These are phyloP conservation scores for Dictyostelium intermedium DNA, from an alignment of 78 protist genomes.

Conservation along the genomic window DNA sequence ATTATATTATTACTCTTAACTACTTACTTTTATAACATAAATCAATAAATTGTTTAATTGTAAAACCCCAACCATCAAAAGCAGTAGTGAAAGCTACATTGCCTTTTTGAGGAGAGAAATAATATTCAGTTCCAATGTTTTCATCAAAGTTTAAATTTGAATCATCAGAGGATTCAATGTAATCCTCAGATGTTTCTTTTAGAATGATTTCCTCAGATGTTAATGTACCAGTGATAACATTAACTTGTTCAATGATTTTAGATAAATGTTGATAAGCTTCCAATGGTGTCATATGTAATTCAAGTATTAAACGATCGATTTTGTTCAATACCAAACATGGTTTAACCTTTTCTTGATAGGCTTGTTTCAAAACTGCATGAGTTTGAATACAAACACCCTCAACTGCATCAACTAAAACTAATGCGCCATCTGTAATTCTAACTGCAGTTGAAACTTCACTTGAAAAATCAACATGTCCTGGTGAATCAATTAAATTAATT, in stretches of 20 bases:
- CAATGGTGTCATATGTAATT: conserved; percentile 87
- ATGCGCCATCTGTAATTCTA: conserved; percentile 93
- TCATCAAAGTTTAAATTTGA: background rate
- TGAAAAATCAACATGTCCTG: conserved; percentile 98
- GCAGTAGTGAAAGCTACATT: conserved; percentile 97
- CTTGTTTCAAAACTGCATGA: conserved; percentile 94
- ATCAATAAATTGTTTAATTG: conserved; percentile 62
- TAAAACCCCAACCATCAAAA: conserved; percentile 95
- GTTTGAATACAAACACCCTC: conserved; percentile 94
- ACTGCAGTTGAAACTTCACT: conserved; percentile 90
- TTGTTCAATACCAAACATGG: conserved; percentile 97
- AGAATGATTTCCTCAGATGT: conserved; percentile 66
- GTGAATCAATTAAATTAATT: conserved; percentile 96
- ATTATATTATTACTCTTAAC: no score
- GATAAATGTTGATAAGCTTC: conserved; percentile 91
- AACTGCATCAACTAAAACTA: conserved; percentile 90
- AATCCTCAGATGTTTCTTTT: conserved; percentile 51
- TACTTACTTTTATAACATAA: conserved; percentile 71
- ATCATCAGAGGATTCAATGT: background rate
- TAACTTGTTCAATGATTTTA: conserved; percentile 89
- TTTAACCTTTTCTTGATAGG: conserved; percentile 88
- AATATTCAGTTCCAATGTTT: conserved; percentile 25
- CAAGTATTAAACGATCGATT: conserved; percentile 93
- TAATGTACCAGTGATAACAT: conserved; percentile 86
- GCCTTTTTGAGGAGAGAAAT: conserved; percentile 94